phyloP scores from a whole-genome alignment of 2,329 filamentous ascomycete genomes.

The Plectosphaerella sp. region DNA sequence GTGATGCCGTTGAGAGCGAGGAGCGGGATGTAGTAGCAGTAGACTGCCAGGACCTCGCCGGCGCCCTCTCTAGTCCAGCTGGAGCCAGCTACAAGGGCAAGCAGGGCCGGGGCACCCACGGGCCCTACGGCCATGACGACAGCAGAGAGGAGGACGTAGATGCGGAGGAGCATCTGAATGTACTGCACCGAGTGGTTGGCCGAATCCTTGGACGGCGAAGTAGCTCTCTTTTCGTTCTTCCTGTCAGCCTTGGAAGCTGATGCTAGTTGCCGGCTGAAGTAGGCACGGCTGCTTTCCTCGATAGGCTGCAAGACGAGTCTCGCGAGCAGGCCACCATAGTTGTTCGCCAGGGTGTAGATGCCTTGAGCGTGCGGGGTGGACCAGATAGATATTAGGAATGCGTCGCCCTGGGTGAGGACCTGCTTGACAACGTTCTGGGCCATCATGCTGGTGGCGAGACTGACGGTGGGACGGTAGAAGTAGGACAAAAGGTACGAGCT shows the following conservation, averaged over 20 bases:
- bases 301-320: slow-evolving; percentile 90
- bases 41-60: slow-evolving; percentile 67
- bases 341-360: slow-evolving; percentile 87
- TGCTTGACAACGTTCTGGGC: slow-evolving; percentile 89
- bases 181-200: slow-evolving; percentile 41
- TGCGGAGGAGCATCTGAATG: slow-evolving; percentile 60
- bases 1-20: slow-evolving; percentile 87
- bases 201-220: slow-evolving; percentile 15
- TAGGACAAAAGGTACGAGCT: slow-evolving; percentile 47
- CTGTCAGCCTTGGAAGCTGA: slow-evolving; percentile 15
- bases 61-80: slow-evolving; percentile 74
- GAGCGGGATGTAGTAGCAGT: slow-evolving; percentile 91
- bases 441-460: slow-evolving; percentile 76
- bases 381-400: slow-evolving; percentile 76
- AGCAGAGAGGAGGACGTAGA: slow-evolving; percentile 72
- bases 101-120: slow-evolving; percentile 65
- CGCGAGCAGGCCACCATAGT: slow-evolving; percentile 87
- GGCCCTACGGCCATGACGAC: slow-evolving; percentile 69
- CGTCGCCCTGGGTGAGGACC: slow-evolving; percentile 89
- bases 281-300: slow-evolving; percentile 85
- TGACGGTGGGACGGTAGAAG: slow-evolving; percentile 67
- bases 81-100: slow-evolving; percentile 70
- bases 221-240: slow-evolving; percentile 2
- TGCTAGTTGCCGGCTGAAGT: slow-evolving; percentile 76
- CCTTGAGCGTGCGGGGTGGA: slow-evolving; percentile 79